Base-by-base conservation (phyloP, 257 asterid genomes). In the Solanum lycopersicoides region DNA sequence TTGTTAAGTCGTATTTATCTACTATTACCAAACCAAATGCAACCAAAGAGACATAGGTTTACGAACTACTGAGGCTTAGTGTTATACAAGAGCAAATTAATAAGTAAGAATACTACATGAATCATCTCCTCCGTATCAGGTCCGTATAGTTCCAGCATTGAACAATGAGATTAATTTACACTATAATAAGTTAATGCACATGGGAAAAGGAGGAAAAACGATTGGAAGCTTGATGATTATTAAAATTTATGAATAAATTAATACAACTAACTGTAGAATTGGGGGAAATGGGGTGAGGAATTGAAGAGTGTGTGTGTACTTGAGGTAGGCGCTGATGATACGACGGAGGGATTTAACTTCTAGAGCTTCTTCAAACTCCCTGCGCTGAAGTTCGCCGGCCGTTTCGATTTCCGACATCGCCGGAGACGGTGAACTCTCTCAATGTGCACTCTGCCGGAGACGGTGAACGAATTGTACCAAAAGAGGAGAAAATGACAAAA, bases 271-370 rank as follows among this genome's bases (percentile, higher is more conserved):
- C 66, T 59, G 25, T 59, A 59, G 66, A 59, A 59, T 59, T 59
- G 66, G 66, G 25, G 66, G 25, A 59, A 20, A 59, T 20, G 66
- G 66, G 5, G 66, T 20, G 66, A 59, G 41, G 76, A 69, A 32
- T 69, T 66, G 86, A 68, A 13, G 37, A 76, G 86, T 50, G 34
- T 45, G 28, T 8, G 53, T 21, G 28, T 94, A 97, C 99, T 97
- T 96, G 93, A 96, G 98, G 92, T 94, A 97, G 39, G 99, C 99
- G 91, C 98, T 97, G 87, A 97, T 93, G 88, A 97, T 97, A 87
- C 99, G 99, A 34, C 98, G 94, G 72, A 97, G 97, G 71, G 99
- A 95, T 92, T 95, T 93, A 82, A 95, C 94, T 93, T 97, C 99
- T 56, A 96, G 94, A 47, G 98, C 98, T 91, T 92, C 95, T 92